Conservation (phyloP, 2,329 filamentous ascomycete species). For the Ophiostoma perfectum region DNA sequence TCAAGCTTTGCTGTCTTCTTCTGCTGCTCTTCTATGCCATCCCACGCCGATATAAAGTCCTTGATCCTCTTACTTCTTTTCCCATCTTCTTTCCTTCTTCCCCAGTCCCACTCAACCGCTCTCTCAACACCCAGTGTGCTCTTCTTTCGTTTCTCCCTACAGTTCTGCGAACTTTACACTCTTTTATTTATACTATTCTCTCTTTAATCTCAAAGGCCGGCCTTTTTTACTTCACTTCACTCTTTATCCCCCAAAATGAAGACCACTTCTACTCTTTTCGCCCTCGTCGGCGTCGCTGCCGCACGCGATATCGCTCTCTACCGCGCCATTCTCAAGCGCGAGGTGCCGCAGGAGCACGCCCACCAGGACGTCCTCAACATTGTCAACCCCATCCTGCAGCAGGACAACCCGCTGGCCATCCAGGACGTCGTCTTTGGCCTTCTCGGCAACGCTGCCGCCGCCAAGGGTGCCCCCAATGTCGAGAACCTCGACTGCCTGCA, state of each 20-base stretch:
- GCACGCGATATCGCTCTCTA: constrained; percentile 32
- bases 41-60: too few relatives aligned
- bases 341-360: constrained; percentile 50
- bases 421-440: constrained; percentile 45
- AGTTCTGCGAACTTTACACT: constrained; percentile 12
- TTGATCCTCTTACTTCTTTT: too few relatives aligned
- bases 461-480: constrained; percentile 32
- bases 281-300: constrained; percentile 31
- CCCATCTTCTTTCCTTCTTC: not conserved
- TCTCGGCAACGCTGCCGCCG: constrained; percentile 41
- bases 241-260: constrained; percentile 21
- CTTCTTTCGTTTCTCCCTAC: constrained; percentile 18
- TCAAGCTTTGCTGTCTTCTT: too few relatives aligned
- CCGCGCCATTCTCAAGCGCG: constrained; percentile 34
- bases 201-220: constrained; percentile 20
- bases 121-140: constrained; percentile 15
- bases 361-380: constrained; percentile 41
- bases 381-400: constrained; percentile 36
- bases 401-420: constrained; percentile 47
- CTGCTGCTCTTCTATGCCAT: too few relatives aligned
- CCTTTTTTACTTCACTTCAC: constrained; percentile 19
- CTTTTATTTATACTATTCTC: constrained; percentile 3
- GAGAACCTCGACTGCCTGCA: constrained; percentile 52
- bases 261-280: constrained; percentile 30
- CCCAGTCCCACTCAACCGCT: constrained; percentile 21